phyloP scores from a whole-genome alignment of 306 rosid genomes.

The Trifolium fragiferum region DNA sequence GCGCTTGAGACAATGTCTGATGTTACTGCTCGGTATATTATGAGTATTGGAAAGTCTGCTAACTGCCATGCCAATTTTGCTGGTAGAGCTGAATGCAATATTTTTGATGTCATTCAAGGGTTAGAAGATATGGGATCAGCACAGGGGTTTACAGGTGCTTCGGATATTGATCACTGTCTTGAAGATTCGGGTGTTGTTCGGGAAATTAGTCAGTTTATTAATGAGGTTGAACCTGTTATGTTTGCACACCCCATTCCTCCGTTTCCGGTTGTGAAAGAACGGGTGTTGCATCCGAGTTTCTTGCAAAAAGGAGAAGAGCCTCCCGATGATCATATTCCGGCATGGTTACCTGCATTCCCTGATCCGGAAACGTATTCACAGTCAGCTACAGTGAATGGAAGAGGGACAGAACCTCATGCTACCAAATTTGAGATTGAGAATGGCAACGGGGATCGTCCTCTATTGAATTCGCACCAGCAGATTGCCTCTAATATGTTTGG shows the following conservation, averaged over 20 bases:
- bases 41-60: slow-evolving; percentile 68
- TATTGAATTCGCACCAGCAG: slow-evolving; percentile 61
- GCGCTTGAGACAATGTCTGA: slow-evolving; percentile 67
- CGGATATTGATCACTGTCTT: slow-evolving; percentile 71
- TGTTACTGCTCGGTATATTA: slow-evolving; percentile 57
- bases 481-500: slow-evolving; percentile 54
- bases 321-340: slow-evolving; percentile 73
- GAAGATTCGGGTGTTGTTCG: slow-evolving; percentile 61
- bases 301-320: slow-evolving; percentile 65
- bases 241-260: slow-evolving; percentile 64
- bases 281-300: slow-evolving; percentile 60
- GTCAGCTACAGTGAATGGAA: slow-evolving; percentile 45
- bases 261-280: slow-evolving; percentile 72
- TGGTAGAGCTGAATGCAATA: slow-evolving; percentile 71
- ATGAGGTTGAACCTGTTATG: slow-evolving; percentile 49
- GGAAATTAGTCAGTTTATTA: slow-evolving; percentile 58
- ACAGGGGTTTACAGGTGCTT: slow-evolving; percentile 81
- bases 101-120: slow-evolving; percentile 75
- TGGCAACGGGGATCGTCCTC: slow-evolving; percentile 50
- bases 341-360: slow-evolving; percentile 89
- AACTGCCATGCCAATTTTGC: slow-evolving; percentile 66
- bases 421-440: slow-evolving; percentile 52
- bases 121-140: slow-evolving; percentile 70
- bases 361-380: slow-evolving; percentile 55
- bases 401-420: slow-evolving; percentile 46